phyloP scores from a whole-genome alignment of 805 yeast species.

The Ogataea minuta region DNA sequence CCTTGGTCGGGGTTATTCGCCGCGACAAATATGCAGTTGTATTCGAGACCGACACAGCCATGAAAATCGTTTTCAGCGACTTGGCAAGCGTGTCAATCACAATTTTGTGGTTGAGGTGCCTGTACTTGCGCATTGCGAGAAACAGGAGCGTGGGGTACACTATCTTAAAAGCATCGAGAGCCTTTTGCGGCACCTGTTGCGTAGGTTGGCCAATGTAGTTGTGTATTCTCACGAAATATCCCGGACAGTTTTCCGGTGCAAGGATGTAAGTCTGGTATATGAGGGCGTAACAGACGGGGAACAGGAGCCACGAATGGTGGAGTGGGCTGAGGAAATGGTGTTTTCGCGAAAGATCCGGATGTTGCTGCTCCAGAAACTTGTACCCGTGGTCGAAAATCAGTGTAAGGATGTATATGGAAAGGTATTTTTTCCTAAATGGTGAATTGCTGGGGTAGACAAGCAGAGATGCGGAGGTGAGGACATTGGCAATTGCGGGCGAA shows the following conservation, averaged over 20 bases:
- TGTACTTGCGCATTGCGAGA: constrained; percentile 4
- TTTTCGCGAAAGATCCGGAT: constrained; percentile 9
- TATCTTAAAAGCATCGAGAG: constrained; percentile 13
- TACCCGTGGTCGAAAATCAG: constrained; percentile 20
- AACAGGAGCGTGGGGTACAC: constrained; percentile 16
- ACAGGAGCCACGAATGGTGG: constrained; percentile 22
- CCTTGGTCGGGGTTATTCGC: not conserved
- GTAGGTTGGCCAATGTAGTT: constrained; percentile 4
- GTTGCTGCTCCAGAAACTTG: constrained; percentile 16
- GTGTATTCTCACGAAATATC: constrained; percentile 15
- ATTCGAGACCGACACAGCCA: constrained; percentile 12
- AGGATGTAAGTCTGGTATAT: constrained; percentile 15
- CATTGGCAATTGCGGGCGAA: constrained; percentile 6
- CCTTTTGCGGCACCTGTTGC: constrained; percentile 12
- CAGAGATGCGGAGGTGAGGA: constrained; percentile 15
- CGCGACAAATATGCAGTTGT: constrained; percentile 8
- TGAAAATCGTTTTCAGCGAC: constrained; percentile 12
- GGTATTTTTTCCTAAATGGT: constrained; percentile 16
- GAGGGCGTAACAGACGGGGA: constrained; percentile 22
- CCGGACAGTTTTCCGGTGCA: constrained; percentile 17
- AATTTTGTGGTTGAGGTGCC: constrained; percentile 8
- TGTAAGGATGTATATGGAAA: constrained; percentile 19
- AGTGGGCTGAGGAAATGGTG: constrained; percentile 4
- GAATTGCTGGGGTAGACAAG: constrained; percentile 17
- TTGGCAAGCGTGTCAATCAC: constrained; percentile 7